Evolutionary conservation across 139 green algal genomes (phyloP), one percentile per base, ranked within the genome.

Genomic region (Volvox africanus): DNA sequence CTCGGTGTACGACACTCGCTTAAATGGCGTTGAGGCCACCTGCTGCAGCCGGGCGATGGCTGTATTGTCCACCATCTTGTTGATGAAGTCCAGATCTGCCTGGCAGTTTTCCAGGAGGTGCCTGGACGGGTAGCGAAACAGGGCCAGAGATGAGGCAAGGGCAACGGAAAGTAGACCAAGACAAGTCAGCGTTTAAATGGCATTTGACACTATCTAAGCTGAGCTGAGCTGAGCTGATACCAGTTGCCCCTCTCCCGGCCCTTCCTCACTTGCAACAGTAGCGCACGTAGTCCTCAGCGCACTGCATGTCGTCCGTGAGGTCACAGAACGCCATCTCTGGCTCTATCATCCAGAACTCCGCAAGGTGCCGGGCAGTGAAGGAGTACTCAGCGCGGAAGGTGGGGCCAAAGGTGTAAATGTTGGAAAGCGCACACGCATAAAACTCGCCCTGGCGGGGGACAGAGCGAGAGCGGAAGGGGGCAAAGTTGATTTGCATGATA

Each of bases 281-380:
- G 50, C 95, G 93, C 87, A 98, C 96, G 89, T 99, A 99, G 92
- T 98, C 97, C 94, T 99, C 97, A 21, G 97, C 97, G 83, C 96
- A 98, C 77, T 96, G 91, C 98, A 99, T 99, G 95, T 99, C 96
- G 81, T 99, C 96, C 86, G 93, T n/a, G 50, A 99, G 95, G 95
- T 98, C 94, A 82, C 97, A 98, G 93, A 99, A 99, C 50, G 98
- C 97, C 61, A 99, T 97, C 96, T 99, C 98, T 16, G 98, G 98
- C 94, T 99, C 98, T 83, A 99, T 99, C 98, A 99, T 99, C 98
- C 98, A 99, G 93, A 99, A 99, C 94, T 99, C 98, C 22, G 98
- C 98, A 81, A 99, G 93, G 94, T 99, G 98, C 61, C 98, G 95
- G 18, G 95, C 94, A 1, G 98, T 99, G 96, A 99, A 97, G 44